Conservation (phyloP, 23 red algal species). For the Pyropia yezoensis region DNA sequence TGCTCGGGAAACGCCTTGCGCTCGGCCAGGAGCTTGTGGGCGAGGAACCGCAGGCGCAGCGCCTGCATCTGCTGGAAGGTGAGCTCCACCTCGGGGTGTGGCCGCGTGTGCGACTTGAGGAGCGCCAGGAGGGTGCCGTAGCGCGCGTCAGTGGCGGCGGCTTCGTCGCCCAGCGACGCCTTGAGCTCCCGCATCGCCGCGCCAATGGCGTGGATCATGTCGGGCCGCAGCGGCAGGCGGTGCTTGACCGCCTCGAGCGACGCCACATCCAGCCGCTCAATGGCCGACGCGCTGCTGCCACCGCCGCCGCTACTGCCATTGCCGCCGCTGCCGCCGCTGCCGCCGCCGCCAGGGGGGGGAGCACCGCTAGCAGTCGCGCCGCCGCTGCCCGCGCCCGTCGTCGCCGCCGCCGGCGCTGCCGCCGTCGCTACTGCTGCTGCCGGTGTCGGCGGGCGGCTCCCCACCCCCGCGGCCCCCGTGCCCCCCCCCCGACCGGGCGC, state of each 20-base stretch:
- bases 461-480: not conserved
- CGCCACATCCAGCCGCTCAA: slow-evolving; percentile 17
- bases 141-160: slow-evolving; percentile 25
- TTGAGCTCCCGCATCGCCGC: slow-evolving; percentile 15
- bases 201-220: slow-evolving; percentile 45
- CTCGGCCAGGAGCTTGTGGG: slow-evolving; percentile 31
- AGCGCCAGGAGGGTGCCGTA: slow-evolving; percentile 63
- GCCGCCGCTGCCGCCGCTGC: not conserved
- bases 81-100: slow-evolving; percentile 25
- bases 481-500: not conserved
- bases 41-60: slow-evolving; percentile 44
- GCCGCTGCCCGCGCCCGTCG: not conserved
- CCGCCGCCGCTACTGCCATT: not conserved
- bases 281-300: not conserved
- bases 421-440: not conserved
- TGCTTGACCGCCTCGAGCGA: slow-evolving; percentile 37
- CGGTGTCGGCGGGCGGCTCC: not conserved
- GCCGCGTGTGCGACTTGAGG: slow-evolving; percentile 50
- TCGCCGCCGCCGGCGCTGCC: not conserved
- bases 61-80: slow-evolving; percentile 80
- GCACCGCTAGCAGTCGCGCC: not conserved
- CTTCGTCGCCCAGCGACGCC: slow-evolving; percentile 14
- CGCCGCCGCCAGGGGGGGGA: not conserved
- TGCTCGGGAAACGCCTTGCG: slow-evolving; percentile 46
- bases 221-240: slow-evolving; percentile 46